phyloP scores from a whole-genome alignment of 805 yeast genomes.

The Wickerhamiella bombiphila region DNA sequence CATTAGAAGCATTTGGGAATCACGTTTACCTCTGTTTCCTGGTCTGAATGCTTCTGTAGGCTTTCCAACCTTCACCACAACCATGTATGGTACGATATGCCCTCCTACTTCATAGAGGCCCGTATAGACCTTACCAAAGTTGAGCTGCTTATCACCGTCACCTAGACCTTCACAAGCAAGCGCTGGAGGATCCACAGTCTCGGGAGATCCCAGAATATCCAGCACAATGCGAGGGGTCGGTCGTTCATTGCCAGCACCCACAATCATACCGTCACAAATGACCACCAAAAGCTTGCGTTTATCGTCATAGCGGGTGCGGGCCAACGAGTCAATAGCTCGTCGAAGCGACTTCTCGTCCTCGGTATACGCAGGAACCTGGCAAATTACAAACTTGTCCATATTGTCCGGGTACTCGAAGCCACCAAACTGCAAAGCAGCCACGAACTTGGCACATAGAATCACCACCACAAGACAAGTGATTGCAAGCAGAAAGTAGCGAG shows the following conservation, averaged over 20 bases:
- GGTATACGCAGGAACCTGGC: constrained; percentile 44
- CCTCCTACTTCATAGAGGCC: constrained; percentile 47
- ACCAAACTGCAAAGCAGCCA: constrained; percentile 30
- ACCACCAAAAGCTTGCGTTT: constrained; percentile 43
- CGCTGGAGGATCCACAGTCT: constrained; percentile 38
- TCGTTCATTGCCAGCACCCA: constrained; percentile 45
- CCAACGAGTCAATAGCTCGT: constrained; percentile 44
- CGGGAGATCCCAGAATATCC: constrained; percentile 39
- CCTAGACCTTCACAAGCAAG: constrained; percentile 43
- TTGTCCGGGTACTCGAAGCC: constrained; percentile 25
- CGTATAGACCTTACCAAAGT: constrained; percentile 46
- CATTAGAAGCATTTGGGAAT: constrained; percentile 47
- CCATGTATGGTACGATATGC: constrained; percentile 39
- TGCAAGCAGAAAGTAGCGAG: constrained; percentile 29
- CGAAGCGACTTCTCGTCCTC: constrained; percentile 43
- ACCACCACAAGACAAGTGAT: constrained; percentile 26
- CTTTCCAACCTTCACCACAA: constrained; percentile 46
- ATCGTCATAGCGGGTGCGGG: constrained; percentile 43
- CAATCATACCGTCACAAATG: constrained; percentile 47
- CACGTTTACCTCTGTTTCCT: constrained; percentile 54
- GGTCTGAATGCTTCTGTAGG: constrained; percentile 44
- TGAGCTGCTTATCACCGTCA: constrained; percentile 47
- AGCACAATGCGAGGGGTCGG: constrained; percentile 45
- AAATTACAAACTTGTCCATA: constrained; percentile 27
- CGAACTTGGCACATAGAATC: constrained; percentile 25